These are phyloP conservation scores for Xylaria hypoxylon DNA, from an alignment of 2,329 filamentous ascomycete species.

Conservation along the genomic window DNA sequence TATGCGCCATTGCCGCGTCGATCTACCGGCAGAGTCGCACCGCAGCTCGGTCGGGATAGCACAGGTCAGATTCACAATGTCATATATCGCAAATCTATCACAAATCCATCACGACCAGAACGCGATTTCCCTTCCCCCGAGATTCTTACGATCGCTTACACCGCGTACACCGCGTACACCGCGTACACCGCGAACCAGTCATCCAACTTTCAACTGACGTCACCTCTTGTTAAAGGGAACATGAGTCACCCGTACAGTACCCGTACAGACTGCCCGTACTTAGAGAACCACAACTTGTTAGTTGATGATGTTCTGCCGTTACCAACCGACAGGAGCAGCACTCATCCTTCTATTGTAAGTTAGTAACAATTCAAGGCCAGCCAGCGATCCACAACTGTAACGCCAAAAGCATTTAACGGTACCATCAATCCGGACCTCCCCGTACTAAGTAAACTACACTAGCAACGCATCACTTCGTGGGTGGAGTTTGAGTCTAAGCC, in stretches of 20 bases:
- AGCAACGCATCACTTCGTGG: background rate
- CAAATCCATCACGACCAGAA: slow-evolving; percentile 5
- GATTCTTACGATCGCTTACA: background rate
- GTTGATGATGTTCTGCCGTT: background rate
- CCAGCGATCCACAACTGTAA: background rate
- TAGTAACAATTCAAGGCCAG: background rate
- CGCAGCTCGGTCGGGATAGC: slow-evolving; percentile 18
- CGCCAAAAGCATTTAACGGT: background rate
- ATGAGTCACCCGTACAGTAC: background rate
- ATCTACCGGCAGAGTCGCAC: slow-evolving; percentile 27
- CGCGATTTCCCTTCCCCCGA: background rate
- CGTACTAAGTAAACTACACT: background rate
- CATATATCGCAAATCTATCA: slow-evolving; percentile 23
- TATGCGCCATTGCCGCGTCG: slow-evolving; percentile 1
- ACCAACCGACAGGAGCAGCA: background rate
- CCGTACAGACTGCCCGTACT: too few species aligned
- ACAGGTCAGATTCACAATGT: slow-evolving; percentile 11
- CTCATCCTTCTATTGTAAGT: background rate
- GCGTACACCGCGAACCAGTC: background rate
- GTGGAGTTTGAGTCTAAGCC: slow-evolving; percentile 20
- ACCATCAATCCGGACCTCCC: slow-evolving; percentile 4
- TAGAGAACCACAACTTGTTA: background rate
- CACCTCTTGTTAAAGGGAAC: background rate
- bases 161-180: too few species aligned
- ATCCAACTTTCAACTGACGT: background rate